Conservation (phyloP, 495 filamentous ascomycete species). For the Xylaria palmicola region DNA sequence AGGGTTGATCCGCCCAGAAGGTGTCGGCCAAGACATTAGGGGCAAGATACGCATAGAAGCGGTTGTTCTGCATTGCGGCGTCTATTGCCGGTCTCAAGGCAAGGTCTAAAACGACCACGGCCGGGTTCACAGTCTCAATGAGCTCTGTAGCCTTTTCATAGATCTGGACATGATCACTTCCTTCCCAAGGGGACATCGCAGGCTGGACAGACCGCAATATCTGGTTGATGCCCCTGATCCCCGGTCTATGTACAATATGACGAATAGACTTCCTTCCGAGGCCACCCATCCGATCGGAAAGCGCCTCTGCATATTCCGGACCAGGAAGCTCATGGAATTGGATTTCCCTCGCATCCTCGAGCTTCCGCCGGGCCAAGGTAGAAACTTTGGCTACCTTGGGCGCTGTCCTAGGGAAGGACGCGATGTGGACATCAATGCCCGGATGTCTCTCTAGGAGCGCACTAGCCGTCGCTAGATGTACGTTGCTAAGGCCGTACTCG, state of each 20-base stretch:
- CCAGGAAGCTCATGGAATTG: constrained; percentile 22
- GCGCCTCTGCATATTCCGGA: constrained; percentile 1
- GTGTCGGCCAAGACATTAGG: constrained; percentile 41
- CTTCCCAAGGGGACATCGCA: constrained; percentile 14
- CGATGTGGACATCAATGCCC: constrained; percentile 24
- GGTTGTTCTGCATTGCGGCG: constrained; percentile 33
- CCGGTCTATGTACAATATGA: constrained; percentile 1
- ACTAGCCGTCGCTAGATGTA: constrained; percentile 24
- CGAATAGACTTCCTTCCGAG: background rate
- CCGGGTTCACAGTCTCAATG: constrained; percentile 39
- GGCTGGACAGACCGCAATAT: background rate
- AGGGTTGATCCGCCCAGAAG: constrained; percentile 40
- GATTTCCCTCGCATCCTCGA: constrained; percentile 10
- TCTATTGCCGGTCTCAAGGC: constrained; percentile 47
- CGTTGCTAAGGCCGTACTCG: constrained; percentile 26
- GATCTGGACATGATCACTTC: constrained; percentile 3
- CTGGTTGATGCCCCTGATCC: background rate
- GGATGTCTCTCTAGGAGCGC: constrained; percentile 24
- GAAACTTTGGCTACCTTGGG: constrained; percentile 18
- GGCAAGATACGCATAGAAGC: constrained; percentile 34
- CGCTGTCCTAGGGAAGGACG: constrained; percentile 19
- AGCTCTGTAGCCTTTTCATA: constrained; percentile 8
- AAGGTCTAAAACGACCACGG: constrained; percentile 45
- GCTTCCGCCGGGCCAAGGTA: background rate
- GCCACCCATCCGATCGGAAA: background rate